A percentile compares a stretch with the other conserved stretches of the same genome.
phyloP scores from a whole-genome alignment of 257 asterid genomes.

The Solanum paucissectum region DNA sequence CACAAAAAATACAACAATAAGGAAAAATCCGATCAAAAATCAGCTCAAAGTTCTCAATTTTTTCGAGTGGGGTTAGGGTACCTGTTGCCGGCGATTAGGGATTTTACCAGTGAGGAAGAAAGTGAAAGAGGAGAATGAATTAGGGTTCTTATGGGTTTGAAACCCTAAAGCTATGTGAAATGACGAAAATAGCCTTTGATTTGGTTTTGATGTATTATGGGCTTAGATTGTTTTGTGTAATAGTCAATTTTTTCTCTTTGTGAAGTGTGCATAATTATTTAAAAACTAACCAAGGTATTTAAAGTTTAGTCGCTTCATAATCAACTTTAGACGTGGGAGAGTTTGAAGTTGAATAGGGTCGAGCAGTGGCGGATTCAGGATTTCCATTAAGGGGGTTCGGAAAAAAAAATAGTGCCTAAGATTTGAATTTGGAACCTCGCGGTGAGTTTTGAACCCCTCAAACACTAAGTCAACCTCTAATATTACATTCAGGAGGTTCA shows the following conservation, averaged over 20 bases:
- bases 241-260: not conserved
- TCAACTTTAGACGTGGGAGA: not conserved
- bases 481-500: rapidly evolving
- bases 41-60: not conserved
- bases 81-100: not conserved
- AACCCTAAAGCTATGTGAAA: not conserved
- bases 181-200: not conserved
- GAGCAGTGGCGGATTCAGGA: not conserved
- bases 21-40: not conserved
- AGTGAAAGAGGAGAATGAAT: not conserved
- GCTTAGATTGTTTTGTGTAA: not conserved
- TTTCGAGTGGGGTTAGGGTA: not conserved
- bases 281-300: not conserved
- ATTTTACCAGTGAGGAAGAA: not conserved
- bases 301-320: not conserved
- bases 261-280: not conserved
- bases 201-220: not conserved
- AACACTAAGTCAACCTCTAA: rapidly evolving
- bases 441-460: no score
- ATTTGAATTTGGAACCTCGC: no score
- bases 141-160: not conserved
- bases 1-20: not conserved
- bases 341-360: not conserved
- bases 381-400: no score
- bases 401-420: no score